Conservation (phyloP, 768 basidiomycete genomes). For the Lentinula detonsa region DNA sequence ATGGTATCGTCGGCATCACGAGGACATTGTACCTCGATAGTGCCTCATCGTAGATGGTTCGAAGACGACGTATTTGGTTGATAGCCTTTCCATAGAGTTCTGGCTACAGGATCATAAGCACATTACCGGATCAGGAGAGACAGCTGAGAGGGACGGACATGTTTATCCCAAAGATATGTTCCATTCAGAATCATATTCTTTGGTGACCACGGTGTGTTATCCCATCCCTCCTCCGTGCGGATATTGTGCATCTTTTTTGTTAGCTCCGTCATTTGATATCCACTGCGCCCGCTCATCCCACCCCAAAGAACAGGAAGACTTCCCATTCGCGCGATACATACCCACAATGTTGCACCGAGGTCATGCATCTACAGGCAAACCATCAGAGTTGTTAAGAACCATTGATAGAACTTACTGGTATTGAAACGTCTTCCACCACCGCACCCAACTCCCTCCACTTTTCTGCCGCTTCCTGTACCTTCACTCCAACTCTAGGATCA, state of each 20-base stretch:
- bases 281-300: not conserved
- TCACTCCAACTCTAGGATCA: not conserved
- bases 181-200: slow-evolving; percentile 5
- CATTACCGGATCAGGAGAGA: not conserved
- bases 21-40: not conserved
- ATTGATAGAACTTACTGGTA: not conserved
- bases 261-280: not conserved
- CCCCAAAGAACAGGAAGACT: not conserved
- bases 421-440: not conserved
- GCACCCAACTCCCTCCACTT: not conserved
- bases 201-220: not conserved
- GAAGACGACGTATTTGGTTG: not conserved
- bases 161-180: not conserved
- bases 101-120: not conserved
- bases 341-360: not conserved
- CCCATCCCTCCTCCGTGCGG: not conserved
- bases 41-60: not conserved
- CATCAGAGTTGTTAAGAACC: not conserved
- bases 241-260: not conserved
- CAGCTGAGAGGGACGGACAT: not conserved
- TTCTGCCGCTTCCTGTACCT: not conserved
- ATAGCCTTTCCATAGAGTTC: slow-evolving; percentile 4
- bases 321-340: slow-evolving; percentile 1
- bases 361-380: not conserved
- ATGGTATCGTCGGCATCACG: slow-evolving; percentile 7